Evolutionary conservation across 2,329 filamentous ascomycete species (phyloP).

Genomic region (Trichophyton simii): DNA sequence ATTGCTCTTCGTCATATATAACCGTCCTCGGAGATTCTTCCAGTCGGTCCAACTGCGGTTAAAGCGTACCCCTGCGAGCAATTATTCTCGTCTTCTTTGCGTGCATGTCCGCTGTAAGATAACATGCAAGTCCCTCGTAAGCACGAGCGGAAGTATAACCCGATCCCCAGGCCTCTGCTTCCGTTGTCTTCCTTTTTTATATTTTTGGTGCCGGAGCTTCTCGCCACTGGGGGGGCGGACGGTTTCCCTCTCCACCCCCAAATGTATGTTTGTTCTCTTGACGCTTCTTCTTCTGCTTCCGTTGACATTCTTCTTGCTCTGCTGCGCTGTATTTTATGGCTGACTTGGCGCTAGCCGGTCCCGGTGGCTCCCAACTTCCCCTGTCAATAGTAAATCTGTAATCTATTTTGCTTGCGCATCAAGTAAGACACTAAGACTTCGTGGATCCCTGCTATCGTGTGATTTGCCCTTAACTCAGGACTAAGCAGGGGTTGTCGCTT

Average conservation of each 20-base stretch:
- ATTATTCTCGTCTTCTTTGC: no score
- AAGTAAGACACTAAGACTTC: conserved; percentile 1
- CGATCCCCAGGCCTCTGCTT: not conserved
- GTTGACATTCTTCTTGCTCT: not conserved
- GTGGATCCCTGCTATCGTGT: conserved; percentile 3
- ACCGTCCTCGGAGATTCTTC: not conserved
- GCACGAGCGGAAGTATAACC: not conserved
- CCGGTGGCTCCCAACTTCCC: not conserved
- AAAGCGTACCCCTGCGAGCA: not conserved
- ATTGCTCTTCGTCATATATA: not conserved
- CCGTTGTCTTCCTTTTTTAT: not conserved
- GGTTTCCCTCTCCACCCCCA: not conserved
- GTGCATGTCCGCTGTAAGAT: not conserved
- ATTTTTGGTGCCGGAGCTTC: not conserved
- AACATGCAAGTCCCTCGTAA: not conserved
- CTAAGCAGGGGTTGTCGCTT: not conserved
- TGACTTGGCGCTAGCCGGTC: conserved; percentile 1
- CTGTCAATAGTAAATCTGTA: conserved; percentile 1
- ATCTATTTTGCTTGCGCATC: conserved; percentile 1
- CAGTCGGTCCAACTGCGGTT: not conserved
- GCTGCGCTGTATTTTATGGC: not conserved
- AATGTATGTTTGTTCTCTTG: not conserved
- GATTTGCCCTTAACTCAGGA: not conserved
- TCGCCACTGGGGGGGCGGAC: not conserved
- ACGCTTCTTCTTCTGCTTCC: not conserved